Evolutionary conservation across 768 basidiomycete species (phyloP).

Genomic region (Mycena epipterygia): DNA sequence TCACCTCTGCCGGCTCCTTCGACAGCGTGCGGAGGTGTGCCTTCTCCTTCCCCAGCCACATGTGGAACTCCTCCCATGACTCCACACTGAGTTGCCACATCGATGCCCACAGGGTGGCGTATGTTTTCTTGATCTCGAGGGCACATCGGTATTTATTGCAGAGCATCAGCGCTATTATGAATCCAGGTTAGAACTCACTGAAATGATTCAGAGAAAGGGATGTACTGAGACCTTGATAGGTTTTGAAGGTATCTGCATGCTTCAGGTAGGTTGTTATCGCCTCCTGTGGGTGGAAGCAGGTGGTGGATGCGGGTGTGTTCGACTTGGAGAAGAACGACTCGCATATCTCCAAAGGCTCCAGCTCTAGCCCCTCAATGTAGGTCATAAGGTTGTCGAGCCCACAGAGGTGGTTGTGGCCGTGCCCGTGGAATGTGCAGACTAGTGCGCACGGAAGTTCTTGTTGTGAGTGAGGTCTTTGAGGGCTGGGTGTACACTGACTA

Average conservation of each 20-base stretch:
- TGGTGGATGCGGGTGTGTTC: slow-evolving; percentile 25
- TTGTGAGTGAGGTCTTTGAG: slow-evolving; percentile 2
- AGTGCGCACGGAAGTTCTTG: neutral
- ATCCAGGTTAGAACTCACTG: neutral
- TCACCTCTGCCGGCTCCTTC: slow-evolving; percentile 12
- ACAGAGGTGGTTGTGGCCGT: slow-evolving; percentile 27
- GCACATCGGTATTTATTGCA: neutral
- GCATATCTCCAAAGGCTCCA: slow-evolving; percentile 30
- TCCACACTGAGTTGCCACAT: neutral
- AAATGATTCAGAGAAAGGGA: neutral
- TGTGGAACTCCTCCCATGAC: neutral
- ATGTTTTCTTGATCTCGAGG: neutral
- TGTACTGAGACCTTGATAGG: neutral
- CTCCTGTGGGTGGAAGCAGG: slow-evolving; percentile 26
- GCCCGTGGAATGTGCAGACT: slow-evolving; percentile 24
- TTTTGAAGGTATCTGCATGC: neutral
- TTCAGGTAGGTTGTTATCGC: slow-evolving; percentile 4
- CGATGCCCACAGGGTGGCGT: neutral
- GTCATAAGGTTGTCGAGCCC: slow-evolving; percentile 19
- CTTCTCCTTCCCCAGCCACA: slow-evolving; percentile 1
- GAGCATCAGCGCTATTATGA: neutral
- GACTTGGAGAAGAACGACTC: too few species aligned
- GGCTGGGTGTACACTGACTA: neutral
- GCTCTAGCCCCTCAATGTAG: slow-evolving; percentile 25
- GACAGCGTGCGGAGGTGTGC: neutral